phyloP scores from a whole-genome alignment of 306 rosid genomes.

The Vigna reflexopilosa region DNA sequence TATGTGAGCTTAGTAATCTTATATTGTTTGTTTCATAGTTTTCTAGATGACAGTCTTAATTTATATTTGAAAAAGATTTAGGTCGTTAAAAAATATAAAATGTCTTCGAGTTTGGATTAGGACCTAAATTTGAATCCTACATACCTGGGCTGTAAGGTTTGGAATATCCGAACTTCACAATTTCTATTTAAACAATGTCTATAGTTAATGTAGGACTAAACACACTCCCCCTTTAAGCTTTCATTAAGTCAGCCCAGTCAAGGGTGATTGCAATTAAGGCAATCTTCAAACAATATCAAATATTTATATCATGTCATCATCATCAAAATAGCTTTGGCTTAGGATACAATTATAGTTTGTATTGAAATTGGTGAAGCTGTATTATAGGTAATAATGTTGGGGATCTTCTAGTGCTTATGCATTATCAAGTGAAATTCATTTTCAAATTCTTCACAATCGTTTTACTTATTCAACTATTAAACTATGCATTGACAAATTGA shows the following conservation, averaged over 20 bases:
- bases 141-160: background rate
- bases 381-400: background rate
- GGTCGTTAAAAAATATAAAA: background rate
- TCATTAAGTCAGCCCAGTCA: too few species aligned
- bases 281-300: background rate
- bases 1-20: constrained; percentile 3
- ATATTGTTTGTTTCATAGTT: constrained; percentile 37
- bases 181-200: background rate
- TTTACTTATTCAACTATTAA: constrained; percentile 27
- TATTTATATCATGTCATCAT: background rate
- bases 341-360: background rate
- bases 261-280: background rate
- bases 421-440: constrained; percentile 23
- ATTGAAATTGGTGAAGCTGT: background rate
- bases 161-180: background rate
- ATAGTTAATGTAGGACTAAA: background rate
- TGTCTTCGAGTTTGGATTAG: background rate
- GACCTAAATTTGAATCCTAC: background rate
- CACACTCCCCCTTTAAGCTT: background rate
- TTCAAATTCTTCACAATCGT: constrained; percentile 4
- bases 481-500: background rate
- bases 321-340: background rate
- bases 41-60: constrained; percentile 1
- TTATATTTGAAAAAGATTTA: constrained; percentile 1
- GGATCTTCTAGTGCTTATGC: constrained; percentile 17